Percentiles rank a stretch among this genome's conserved stretches.
Conservation (phyloP, 116 monocot species). For the Cymodocea nodosa region DNA sequence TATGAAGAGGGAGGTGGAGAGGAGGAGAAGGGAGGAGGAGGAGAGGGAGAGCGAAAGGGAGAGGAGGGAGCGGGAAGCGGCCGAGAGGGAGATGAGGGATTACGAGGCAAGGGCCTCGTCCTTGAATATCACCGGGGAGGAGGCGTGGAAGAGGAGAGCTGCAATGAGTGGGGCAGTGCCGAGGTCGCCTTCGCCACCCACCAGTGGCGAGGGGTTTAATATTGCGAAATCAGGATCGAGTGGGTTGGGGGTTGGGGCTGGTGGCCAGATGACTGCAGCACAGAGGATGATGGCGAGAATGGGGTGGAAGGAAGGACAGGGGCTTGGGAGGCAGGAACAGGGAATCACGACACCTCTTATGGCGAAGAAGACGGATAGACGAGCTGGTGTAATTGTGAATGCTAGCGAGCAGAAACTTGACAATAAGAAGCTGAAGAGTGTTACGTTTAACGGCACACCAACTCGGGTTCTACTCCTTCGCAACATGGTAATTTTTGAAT, state of each 20-base stretch:
- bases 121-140: conserved; percentile 83
- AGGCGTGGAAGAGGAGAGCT: conserved; percentile 84
- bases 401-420: conserved; percentile 66
- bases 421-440: conserved; percentile 69
- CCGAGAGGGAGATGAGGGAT: conserved; percentile 48
- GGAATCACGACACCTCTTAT: conserved; percentile 92
- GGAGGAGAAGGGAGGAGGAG: conserved; percentile 69
- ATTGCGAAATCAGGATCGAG: conserved; percentile 73
- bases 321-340: conserved; percentile 92
- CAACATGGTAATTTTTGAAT: conserved; percentile 54
- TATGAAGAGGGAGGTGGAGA: conserved; percentile 71
- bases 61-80: conserved; percentile 30
- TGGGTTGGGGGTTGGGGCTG: conserved; percentile 77
- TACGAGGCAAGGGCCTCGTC: conserved; percentile 32
- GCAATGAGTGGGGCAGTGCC: conserved; percentile 63
- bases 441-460: conserved; percentile 56
- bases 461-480: conserved; percentile 80
- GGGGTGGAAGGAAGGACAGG: conserved; percentile 99
- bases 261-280: conserved; percentile 94
- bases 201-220: conserved; percentile 57
- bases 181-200: conserved; percentile 69
- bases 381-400: conserved; percentile 96
- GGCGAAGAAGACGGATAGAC: conserved; percentile 92
- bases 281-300: conserved; percentile 99
- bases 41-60: conserved; percentile 81